Conservation (phyloP, 2,329 filamentous ascomycete species). For the Pyrenochaeta sp. region DNA sequence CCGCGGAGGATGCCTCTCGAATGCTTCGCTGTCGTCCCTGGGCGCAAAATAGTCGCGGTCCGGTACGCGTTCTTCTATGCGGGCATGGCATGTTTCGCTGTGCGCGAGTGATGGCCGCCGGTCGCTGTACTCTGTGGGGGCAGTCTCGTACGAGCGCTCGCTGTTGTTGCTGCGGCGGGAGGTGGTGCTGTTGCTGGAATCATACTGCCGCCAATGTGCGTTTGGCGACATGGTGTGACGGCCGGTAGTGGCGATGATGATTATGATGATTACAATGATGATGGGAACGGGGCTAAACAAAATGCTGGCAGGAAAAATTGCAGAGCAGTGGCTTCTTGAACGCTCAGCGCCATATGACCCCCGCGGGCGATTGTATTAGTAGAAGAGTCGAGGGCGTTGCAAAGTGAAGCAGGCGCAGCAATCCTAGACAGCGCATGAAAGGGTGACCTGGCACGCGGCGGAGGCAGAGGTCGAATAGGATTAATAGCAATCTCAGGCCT, state of each 20-base stretch:
- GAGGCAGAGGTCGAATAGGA: slow-evolving; percentile 26
- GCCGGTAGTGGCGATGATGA: slow-evolving; percentile 16
- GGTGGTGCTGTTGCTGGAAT: slow-evolving; percentile 43
- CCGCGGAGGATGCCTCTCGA: slow-evolving; percentile 43
- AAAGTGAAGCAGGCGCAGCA: slow-evolving; percentile 30
- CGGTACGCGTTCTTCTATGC: slow-evolving; percentile 34
- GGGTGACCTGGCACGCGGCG: slow-evolving; percentile 38
- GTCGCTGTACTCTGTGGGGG: slow-evolving; percentile 47
- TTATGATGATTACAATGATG: no score
- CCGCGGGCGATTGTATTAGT: slow-evolving; percentile 23
- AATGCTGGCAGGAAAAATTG: slow-evolving; percentile 1
- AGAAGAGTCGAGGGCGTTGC: slow-evolving; percentile 2
- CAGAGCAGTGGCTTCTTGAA: slow-evolving; percentile 16
- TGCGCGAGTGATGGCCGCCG: slow-evolving; percentile 37
- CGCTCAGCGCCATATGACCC: slow-evolving; percentile 23
- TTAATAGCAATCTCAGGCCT: slow-evolving; percentile 26
- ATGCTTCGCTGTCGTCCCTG: slow-evolving; percentile 17
- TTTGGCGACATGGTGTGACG: slow-evolving; percentile 41
- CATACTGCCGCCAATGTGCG: slow-evolving; percentile 42
- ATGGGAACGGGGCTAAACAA: slow-evolving; percentile 14
- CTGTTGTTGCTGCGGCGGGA: slow-evolving; percentile 42
- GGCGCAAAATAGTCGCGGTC: slow-evolving; percentile 35
- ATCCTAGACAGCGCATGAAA: slow-evolving; percentile 33
- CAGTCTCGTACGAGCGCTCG: slow-evolving; percentile 44
- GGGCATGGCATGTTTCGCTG: slow-evolving; percentile 42